A percentile compares a stretch with the other conserved stretches of the same genome.
Evolutionary conservation across 139 green algal species (phyloP).

Genomic region (Chlorella sp.): DNA sequence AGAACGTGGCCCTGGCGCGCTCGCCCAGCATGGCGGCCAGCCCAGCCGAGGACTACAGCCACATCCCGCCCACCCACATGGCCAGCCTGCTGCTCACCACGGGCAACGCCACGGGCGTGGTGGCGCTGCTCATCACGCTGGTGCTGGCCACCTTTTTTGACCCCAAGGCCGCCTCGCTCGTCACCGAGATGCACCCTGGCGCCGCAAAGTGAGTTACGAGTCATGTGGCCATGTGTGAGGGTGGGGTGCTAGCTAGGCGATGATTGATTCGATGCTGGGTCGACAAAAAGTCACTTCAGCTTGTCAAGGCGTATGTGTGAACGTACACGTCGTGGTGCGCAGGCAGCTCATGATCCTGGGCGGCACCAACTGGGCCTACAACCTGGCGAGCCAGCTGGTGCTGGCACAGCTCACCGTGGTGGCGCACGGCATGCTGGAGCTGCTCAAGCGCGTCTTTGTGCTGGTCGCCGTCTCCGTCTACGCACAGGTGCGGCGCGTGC

Average conservation of each 20-base stretch:
- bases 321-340: too few relatives aligned
- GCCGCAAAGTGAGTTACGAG: neutral
- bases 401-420: constrained; percentile 16
- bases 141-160: neutral
- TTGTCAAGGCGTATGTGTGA: too few relatives aligned
- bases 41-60: neutral
- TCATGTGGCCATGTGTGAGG: too few relatives aligned
- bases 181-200: neutral
- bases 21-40: neutral
- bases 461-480: constrained; percentile 6
- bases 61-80: neutral
- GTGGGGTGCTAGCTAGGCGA: too few relatives aligned
- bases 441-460: constrained; percentile 25
- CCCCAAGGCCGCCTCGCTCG: too few relatives aligned
- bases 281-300: too few relatives aligned
- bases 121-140: neutral
- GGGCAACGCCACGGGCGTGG: constrained; percentile 2
- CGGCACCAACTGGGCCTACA: constrained; percentile 18
- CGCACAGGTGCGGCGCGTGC: neutral
- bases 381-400: constrained; percentile 21
- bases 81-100: constrained; percentile 9
- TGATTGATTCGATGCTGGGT: too few relatives aligned
- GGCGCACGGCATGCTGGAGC: constrained; percentile 25
- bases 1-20: neutral
- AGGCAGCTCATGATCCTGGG: constrained; percentile 10